Percentiles rank a stretch among this genome's conserved stretches.
phyloP scores from a whole-genome alignment of 2,329 filamentous ascomycete genomes.

The Fusarium pseudoanthophilum region DNA sequence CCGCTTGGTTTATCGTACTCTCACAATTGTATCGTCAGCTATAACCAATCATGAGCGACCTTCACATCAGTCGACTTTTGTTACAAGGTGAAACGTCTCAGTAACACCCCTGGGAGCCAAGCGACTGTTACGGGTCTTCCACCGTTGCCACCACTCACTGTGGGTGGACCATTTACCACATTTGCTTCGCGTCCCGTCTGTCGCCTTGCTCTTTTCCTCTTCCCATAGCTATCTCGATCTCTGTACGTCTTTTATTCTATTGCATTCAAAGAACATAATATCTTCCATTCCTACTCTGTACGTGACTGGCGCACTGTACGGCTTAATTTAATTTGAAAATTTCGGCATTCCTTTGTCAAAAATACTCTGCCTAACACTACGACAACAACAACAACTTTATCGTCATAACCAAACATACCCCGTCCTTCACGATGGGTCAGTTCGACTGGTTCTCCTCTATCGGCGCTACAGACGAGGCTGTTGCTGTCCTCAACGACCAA shows the following conservation, averaged over 20 bases:
- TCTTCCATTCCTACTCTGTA: slow-evolving; percentile 20
- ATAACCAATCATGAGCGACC: slow-evolving; percentile 34
- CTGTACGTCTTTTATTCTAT: slow-evolving; percentile 3
- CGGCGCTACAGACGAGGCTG: slow-evolving; percentile 67
- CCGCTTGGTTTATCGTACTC: not conserved
- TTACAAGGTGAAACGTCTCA: slow-evolving; percentile 59
- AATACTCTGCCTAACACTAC: not conserved
- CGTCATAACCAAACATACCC: not conserved
- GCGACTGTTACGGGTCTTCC: slow-evolving; percentile 31
- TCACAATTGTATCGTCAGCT: not conserved
- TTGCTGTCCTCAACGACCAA: slow-evolving; percentile 70
- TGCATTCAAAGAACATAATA: slow-evolving; percentile 11
- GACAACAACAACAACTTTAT: not conserved
- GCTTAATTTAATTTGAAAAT: slow-evolving; percentile 7
- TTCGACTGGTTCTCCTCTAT: slow-evolving; percentile 68
- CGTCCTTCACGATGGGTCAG: slow-evolving; percentile 55
- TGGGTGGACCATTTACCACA: slow-evolving; percentile 36
- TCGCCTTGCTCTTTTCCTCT: slow-evolving; percentile 22
- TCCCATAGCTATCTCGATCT: slow-evolving; percentile 18
- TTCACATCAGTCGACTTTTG: slow-evolving; percentile 45
- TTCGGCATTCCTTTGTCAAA: not conserved
- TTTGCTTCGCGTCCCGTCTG: slow-evolving; percentile 41
- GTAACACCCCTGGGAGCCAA: slow-evolving; percentile 34
- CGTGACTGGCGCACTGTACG: slow-evolving; percentile 44
- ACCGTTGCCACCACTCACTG: slow-evolving; percentile 37